Evolutionary conservation across 2,329 filamentous ascomycete species (phyloP).

Genomic region (Xylariales sp.): DNA sequence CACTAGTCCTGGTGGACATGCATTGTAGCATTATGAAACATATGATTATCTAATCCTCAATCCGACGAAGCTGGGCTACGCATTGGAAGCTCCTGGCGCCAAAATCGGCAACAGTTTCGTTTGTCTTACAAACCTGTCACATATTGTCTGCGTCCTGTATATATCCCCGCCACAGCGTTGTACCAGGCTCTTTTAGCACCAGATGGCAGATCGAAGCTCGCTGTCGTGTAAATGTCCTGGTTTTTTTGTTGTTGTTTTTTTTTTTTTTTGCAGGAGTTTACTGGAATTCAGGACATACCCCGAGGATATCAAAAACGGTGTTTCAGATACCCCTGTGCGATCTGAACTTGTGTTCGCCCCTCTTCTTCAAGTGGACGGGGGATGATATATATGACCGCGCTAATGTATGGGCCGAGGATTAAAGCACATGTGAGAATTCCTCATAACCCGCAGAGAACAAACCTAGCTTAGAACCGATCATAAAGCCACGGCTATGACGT

Average conservation of each 20-base stretch:
- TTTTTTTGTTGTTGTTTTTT: too few relatives aligned
- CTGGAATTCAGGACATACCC: slow-evolving; percentile 26
- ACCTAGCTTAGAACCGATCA: neutral
- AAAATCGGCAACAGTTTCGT: neutral
- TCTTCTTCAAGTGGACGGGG: neutral
- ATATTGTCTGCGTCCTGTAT: slow-evolving; percentile 16
- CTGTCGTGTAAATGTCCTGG: slow-evolving; percentile 1
- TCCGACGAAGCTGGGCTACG: neutral
- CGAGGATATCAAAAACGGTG: slow-evolving; percentile 21
- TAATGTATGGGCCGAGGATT: neutral
- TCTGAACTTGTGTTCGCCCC: neutral
- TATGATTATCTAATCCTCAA: neutral
- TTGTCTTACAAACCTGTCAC: neutral
- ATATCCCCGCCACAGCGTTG: slow-evolving; percentile 12
- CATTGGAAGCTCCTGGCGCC: neutral
- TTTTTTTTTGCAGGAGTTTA: slow-evolving; percentile 21
- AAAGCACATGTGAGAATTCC: neutral
- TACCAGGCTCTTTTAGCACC: slow-evolving; percentile 3
- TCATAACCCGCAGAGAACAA: neutral
- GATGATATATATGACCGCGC: neutral
- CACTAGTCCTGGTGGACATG: neutral
- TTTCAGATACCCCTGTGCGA: slow-evolving; percentile 20
- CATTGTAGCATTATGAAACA: slow-evolving; percentile 6
- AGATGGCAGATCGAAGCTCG: neutral
- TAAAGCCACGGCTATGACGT: neutral